Percentiles rank a stretch among this genome's conserved stretches.
Evolutionary conservation across 345 rosid species (phyloP).

Genomic region (Brassica rapa): DNA sequence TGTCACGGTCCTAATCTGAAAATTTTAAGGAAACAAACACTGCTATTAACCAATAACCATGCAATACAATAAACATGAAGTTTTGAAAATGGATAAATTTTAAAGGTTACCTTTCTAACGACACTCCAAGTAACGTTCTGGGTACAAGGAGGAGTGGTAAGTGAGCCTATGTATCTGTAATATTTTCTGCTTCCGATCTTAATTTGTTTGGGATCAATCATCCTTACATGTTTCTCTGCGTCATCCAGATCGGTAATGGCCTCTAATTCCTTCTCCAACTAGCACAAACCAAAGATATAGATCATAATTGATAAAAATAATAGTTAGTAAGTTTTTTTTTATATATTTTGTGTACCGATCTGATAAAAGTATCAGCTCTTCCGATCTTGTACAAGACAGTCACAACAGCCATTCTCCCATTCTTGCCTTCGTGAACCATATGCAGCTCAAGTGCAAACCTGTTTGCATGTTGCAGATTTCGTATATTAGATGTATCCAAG

Average conservation of each 20-base stretch:
- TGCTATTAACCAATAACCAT: background rate
- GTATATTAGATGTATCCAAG: background rate
- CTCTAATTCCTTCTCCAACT: slow-evolving; percentile 52
- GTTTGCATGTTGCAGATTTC: background rate
- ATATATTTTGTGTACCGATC: slow-evolving; percentile 48
- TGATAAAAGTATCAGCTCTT: slow-evolving; percentile 66
- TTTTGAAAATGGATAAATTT: background rate
- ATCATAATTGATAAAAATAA: too few species aligned
- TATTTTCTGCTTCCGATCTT: slow-evolving; percentile 64
- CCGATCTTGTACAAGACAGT: slow-evolving; percentile 75
- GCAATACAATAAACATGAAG: background rate
- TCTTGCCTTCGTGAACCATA: slow-evolving; percentile 69
- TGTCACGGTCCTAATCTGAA: slow-evolving; percentile 28
- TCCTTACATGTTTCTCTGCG: slow-evolving; percentile 45
- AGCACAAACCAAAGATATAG: too few species aligned
- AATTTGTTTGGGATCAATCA: slow-evolving; percentile 57
- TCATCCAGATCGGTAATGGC: slow-evolving; percentile 33
- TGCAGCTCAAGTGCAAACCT: slow-evolving; percentile 74
- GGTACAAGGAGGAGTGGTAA: slow-evolving; percentile 85
- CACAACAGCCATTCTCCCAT: slow-evolving; percentile 61
- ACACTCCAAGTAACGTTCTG: slow-evolving; percentile 74
- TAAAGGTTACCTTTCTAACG: slow-evolving; percentile 52
- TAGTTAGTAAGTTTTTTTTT: background rate
- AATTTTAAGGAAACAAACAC: background rate
- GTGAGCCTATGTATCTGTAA: slow-evolving; percentile 82